Evolutionary conservation across 2,329 filamentous ascomycete genomes (phyloP), one percentile per base, ranked within the genome.

Genomic region (Verticillium albo-atrum): DNA sequence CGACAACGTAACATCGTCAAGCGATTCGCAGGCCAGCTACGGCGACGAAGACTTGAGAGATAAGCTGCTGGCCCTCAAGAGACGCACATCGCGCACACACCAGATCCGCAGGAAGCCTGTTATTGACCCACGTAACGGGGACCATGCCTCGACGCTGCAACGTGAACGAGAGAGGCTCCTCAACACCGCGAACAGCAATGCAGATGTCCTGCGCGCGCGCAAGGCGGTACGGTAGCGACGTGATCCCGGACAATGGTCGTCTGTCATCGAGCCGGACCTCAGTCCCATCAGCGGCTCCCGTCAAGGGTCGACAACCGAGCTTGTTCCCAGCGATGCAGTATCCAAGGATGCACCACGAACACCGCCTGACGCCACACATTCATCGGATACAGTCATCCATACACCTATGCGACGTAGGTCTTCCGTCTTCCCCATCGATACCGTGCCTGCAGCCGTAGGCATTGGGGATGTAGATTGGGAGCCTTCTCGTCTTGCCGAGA

Each of bases 241-340:
- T 26, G 73, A 77, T 26, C 74, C 72, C 2, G 73, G 75, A 23
- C 77, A 80, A 58, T 85, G 82, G 82, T 82, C 79, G 4, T 83
- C 80, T 3, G 76, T 76, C 1, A 77, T 77, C 26, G 79, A 82
- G 60, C 80, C 82, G 12, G 70, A 71, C 7, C 65, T 84, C 53
- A 82, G 78, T 56, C 79, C 80, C 14, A 82, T 83, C 56, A 69
- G 75, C 23, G 76, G 81, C 66, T 81, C 79, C 3, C 42, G 42
- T 25, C 42, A 47, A 12, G 62, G 64, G 42, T 71, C 35, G 56
- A 47, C 37, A 9, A 42, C 53, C n/a, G 6, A 12, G 9, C 51
- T 55, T 30, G 30, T n/a, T 25, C 28, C 20, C 17, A n/a, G 28
- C 14, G 12, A 14, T 28, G 10, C 6, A 10, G 17, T 4, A 6